Base-by-base conservation (phyloP, 2,329 filamentous ascomycete genomes). In the Phyllosticta citriasiana region DNA sequence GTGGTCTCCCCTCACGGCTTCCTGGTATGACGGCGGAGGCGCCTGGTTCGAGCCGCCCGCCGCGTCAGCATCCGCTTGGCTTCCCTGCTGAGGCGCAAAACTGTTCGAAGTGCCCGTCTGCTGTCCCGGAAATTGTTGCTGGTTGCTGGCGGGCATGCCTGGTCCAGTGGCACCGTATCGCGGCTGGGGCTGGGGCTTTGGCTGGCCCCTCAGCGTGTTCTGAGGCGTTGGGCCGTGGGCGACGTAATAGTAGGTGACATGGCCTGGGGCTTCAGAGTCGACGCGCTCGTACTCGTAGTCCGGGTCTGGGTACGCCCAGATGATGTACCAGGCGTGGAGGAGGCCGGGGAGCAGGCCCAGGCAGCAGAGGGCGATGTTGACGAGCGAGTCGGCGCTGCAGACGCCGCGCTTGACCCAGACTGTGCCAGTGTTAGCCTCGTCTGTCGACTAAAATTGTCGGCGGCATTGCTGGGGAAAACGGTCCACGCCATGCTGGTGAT, bases 351-450 rank as follows among this genome's bases (percentile, higher is more conserved):
- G 76, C 69, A 76, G 72, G 65, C 71, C 74, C 62, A 76, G 73
- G 64, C 71, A 74, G 72, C 88, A 94, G 69, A 97, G 90, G 55
- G 92, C 87, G 74, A 97, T 87, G 79, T 99, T 99, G 80, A 99
- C 96, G 69, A 97, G 71, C 8, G 89, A 93, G 78, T 97, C 94
- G 62, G 87, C 91, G 64, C 87, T 89, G 81, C 94, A 99, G 77
- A 99, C 81, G 65, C 94, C 94, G 70, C 88, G 81, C 79, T 97
- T 99, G 64, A 99, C 90, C 94, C 94, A 99, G 69, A 99, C 94
- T 91, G 69, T 67, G 58, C 16, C 22, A 33, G 67, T 54, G 66
- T 66, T 52, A 59, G 47, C 53, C 59, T 24, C 26, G 55, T 58
- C 25, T 30, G 57, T 57, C 9, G 5, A 56, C 14, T n/a, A 26